These are phyloP conservation scores for Cylindrodendrum hubeiense DNA, from an alignment of 2,329 filamentous ascomycete genomes.

Conservation along the genomic window DNA sequence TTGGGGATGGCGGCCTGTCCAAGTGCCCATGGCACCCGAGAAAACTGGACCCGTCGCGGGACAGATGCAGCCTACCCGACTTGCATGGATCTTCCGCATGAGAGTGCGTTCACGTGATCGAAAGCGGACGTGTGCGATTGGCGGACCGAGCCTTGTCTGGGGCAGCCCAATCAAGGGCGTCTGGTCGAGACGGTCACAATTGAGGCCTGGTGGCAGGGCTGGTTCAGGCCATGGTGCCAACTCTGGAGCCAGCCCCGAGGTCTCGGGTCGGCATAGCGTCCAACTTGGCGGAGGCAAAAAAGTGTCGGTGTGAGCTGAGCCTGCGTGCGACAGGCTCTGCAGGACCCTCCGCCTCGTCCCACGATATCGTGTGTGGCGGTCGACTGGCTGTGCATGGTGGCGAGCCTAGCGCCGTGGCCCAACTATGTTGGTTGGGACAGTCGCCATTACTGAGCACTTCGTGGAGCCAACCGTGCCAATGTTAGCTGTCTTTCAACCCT, in stretches of 20 bases:
- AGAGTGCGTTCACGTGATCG: slow-evolving; percentile 50
- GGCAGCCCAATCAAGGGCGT: slow-evolving; percentile 41
- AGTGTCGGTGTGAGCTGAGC: slow-evolving; percentile 39
- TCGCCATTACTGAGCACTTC: slow-evolving; percentile 1
- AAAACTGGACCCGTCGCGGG: slow-evolving; percentile 48
- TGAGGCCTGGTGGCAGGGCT: slow-evolving; percentile 30
- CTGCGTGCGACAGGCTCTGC: neutral
- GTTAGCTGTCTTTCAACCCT: slow-evolving; percentile 9
- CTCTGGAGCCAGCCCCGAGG: slow-evolving; percentile 37
- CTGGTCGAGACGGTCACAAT: slow-evolving; percentile 36
- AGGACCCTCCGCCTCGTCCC: slow-evolving; percentile 15
- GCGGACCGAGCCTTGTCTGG: slow-evolving; percentile 52
- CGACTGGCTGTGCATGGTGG: slow-evolving; percentile 17
- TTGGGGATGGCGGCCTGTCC: slow-evolving; percentile 39
- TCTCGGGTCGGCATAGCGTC: slow-evolving; percentile 30
- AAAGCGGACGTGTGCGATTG: slow-evolving; percentile 52
- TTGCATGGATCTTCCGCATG: slow-evolving; percentile 52
- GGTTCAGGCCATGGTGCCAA: slow-evolving; percentile 32
- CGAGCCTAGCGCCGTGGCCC: slow-evolving; percentile 7
- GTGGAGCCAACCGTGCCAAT: slow-evolving; percentile 4
- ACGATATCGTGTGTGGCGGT: slow-evolving; percentile 24
- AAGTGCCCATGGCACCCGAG: slow-evolving; percentile 35
- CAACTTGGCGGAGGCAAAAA: slow-evolving; percentile 12
- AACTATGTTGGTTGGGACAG: slow-evolving; percentile 2
- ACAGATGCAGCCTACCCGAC: slow-evolving; percentile 49